phyloP scores from a whole-genome alignment of 2,329 filamentous ascomycete species.

The Sporothrix curviconia region DNA sequence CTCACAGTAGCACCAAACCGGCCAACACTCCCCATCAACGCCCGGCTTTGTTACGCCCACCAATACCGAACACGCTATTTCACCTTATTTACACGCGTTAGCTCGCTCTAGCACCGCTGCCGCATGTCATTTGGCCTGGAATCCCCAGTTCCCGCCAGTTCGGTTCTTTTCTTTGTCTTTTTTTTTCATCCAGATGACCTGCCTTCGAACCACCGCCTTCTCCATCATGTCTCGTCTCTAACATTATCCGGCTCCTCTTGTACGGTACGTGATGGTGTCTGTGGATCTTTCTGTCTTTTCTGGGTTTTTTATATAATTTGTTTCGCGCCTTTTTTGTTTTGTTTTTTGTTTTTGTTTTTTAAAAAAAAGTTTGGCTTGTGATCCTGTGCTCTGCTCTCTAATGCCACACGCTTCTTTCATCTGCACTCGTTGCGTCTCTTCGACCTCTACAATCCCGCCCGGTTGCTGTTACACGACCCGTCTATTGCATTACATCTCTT shows the following conservation, averaged over 20 bases:
- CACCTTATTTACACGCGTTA: too few relatives aligned
- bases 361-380: too few relatives aligned
- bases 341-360: background rate
- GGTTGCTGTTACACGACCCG: too few relatives aligned
- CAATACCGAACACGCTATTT: too few relatives aligned
- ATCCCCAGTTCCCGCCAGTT: too few relatives aligned
- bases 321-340: background rate
- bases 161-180: background rate
- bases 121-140: background rate
- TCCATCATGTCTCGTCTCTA: conserved; percentile 10
- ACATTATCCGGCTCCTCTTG: too few relatives aligned
- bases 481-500: too few relatives aligned
- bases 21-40: too few relatives aligned
- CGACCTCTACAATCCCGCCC: too few relatives aligned
- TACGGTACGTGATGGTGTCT: background rate
- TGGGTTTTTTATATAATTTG: background rate
- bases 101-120: background rate
- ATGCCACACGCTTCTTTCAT: background rate
- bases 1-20: too few relatives aligned
- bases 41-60: too few relatives aligned
- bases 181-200: background rate
- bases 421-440: background rate
- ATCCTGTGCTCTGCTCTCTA: too few relatives aligned
- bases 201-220: background rate
- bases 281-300: background rate